Percentiles rank a stretch among this genome's conserved stretches.
Conservation (phyloP, 805 yeast genomes). For the Suhomyces sp. region DNA sequence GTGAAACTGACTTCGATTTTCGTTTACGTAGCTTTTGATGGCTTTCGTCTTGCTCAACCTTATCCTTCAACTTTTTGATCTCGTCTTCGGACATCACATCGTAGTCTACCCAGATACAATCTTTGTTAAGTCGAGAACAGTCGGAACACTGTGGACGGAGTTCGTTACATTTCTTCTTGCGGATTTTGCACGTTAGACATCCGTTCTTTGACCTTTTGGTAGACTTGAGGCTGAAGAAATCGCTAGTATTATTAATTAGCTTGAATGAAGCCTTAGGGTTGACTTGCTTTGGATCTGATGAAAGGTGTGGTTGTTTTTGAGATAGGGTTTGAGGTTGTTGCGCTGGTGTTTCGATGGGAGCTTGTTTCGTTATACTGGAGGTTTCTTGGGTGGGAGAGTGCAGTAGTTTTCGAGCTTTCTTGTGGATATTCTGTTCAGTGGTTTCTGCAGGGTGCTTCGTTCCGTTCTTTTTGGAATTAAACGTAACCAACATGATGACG, state of each 20-base stretch:
- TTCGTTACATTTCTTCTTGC: slow-evolving; percentile 62
- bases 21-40: slow-evolving; percentile 44
- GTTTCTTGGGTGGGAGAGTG: no score
- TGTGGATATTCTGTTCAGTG: neutral
- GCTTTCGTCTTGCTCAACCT: slow-evolving; percentile 41
- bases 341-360: no score
- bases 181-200: slow-evolving; percentile 64
- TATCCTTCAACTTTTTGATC: slow-evolving; percentile 30
- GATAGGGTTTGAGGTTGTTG: neutral
- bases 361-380: no score
- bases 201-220: slow-evolving; percentile 54
- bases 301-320: neutral
- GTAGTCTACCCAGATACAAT: slow-evolving; percentile 49
- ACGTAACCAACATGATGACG: slow-evolving; percentile 19
- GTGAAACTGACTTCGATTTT: slow-evolving; percentile 11
- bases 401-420: no score
- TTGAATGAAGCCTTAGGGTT: slow-evolving; percentile 11
- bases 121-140: slow-evolving; percentile 45
- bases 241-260: slow-evolving; percentile 14
- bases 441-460: neutral
- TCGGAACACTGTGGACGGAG: slow-evolving; percentile 50
- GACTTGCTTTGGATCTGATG: neutral
- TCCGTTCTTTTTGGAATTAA: slow-evolving; percentile 16
- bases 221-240: slow-evolving; percentile 16
- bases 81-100: slow-evolving; percentile 42